Evolutionary conservation across 1,139 yeast species (phyloP).

Genomic region (Scheffersomyces titani): DNA sequence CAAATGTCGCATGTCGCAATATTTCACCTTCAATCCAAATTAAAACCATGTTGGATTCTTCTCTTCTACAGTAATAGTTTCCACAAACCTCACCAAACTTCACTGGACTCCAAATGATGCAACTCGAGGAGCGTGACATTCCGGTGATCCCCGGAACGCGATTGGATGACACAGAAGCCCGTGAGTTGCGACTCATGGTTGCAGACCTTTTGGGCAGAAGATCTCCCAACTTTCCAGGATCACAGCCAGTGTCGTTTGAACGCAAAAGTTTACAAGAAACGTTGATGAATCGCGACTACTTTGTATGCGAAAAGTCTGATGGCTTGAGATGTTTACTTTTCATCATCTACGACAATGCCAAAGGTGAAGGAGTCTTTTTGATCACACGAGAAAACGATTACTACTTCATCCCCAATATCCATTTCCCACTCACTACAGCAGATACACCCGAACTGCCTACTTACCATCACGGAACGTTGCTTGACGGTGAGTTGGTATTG

Average conservation of each 20-base stretch:
- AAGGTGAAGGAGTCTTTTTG: conserved; percentile 72
- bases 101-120: conserved; percentile 25
- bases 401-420: conserved; percentile 76
- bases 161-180: conserved; percentile 71
- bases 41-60: background rate
- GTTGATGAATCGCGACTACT: conserved; percentile 61
- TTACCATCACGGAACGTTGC: conserved; percentile 80
- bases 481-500: conserved; percentile 86
- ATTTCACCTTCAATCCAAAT: background rate
- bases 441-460: conserved; percentile 54
- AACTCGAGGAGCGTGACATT: conserved; percentile 57
- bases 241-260: conserved; percentile 93
- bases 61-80: background rate
- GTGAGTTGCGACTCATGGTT: conserved; percentile 67
- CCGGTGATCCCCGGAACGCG: conserved; percentile 84
- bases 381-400: conserved; percentile 90
- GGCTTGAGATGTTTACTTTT: conserved; percentile 82
- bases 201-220: conserved; percentile 64
- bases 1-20: background rate
- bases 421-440: conserved; percentile 63
- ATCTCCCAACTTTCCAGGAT: conserved; percentile 69
- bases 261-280: conserved; percentile 68
- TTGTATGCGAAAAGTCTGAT: conserved; percentile 95
- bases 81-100: background rate
- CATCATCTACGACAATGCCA: conserved; percentile 66